Base-by-base conservation (phyloP, 805 yeast genomes). In the Starmerella ratchasimensis region DNA sequence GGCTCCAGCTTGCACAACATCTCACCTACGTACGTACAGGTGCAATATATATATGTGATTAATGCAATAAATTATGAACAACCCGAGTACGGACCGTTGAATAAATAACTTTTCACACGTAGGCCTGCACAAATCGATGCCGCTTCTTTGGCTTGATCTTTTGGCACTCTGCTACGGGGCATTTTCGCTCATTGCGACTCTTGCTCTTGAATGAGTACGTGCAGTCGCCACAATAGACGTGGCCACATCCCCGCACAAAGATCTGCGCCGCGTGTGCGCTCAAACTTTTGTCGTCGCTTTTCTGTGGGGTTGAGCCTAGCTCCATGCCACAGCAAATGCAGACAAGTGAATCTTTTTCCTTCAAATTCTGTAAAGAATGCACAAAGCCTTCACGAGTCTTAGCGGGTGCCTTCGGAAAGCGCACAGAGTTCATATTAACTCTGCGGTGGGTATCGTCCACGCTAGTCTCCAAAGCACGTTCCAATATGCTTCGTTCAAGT, bases 221-320 rank as follows among this genome's bases (percentile, higher is more conserved):
- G 38, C 48, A 44, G 24, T 33, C 36, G 18, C 48, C 48, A 33
- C 48, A 44, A 37, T 44, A 44, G n/a, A 36, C 46, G 19, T 44
- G 48, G 6, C 48, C 46, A 20, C 48, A 44, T 9, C 48, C 48
- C 13, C 48, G 35, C 11, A 36, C 41, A 27, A 42, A 44, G 10
- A 44, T 38, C 16, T 36, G 36, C 13, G 23, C 19, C 18, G 41
- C 33, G n/a, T 27, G 23, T n/a, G 14, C 28, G 27, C 24, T 6
- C 21, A 27, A 21, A 3, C 15, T 25, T 6, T 34, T 31, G 1
- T 40, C 8, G 10, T 29, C 25, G 14, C 25, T 30, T 13, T 33
- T 31, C n/a, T 26, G 33, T n/a, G 30, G 30, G 31, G 23, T 14
- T n/a, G n/a, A n/a, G 18, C 46, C 48, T 16, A 44, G 41, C 22